Base-by-base conservation (phyloP, 163 green algal species). In the Volvox carteri region DNA sequence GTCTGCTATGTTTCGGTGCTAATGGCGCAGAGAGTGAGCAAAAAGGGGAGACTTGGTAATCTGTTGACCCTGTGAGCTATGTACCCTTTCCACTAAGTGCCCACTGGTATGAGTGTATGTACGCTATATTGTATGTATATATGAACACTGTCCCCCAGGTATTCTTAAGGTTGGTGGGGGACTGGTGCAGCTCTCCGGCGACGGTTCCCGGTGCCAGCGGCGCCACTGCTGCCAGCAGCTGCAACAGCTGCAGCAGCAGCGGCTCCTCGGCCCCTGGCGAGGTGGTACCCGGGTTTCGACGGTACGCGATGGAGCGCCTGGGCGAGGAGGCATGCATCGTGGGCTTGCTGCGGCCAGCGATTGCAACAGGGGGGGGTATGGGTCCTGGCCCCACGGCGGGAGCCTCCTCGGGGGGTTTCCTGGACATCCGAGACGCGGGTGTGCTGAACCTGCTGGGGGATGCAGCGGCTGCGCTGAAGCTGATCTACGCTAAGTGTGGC, bases 381-480 rank as follows among this genome's bases (percentile, higher is more conserved):
- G 30, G 30, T 33, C 30, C 37, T 30, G 75, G 75, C 48, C 6
- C 37, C 7, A 46, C 94, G 88, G 78, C 90, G 30, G 72, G 56
- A 1, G 6, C 1, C 56, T 18, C 28, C 56, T 18, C 28, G 39
- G 25, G 23, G 7, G 78, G 39, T 58, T 73, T 62, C 1, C 60
- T 87, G 46, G 94, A 98, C 91, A 87, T 92, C 1, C 79, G 93
- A 0, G 97, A 99, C 89, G 97, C 96, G 2, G 95, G 91, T 30
- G 94, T 92, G 33, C 92, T 96, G 9, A 78, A 95, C 33, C 90
- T 98, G n/a, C 90, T 98, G n/a, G 90, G 85, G 28, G 96, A 98
- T 42, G 76, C 95, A 2, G 92, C 93, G 25, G 58, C 76, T 18
- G 90, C 92, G 54, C 92, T 97, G 39, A 93, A 95, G 79, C 67